Percentiles rank a stretch among this genome's conserved stretches.
Conservation (phyloP, 78 protist genomes). For the Dictyostelium discoideum region DNA sequence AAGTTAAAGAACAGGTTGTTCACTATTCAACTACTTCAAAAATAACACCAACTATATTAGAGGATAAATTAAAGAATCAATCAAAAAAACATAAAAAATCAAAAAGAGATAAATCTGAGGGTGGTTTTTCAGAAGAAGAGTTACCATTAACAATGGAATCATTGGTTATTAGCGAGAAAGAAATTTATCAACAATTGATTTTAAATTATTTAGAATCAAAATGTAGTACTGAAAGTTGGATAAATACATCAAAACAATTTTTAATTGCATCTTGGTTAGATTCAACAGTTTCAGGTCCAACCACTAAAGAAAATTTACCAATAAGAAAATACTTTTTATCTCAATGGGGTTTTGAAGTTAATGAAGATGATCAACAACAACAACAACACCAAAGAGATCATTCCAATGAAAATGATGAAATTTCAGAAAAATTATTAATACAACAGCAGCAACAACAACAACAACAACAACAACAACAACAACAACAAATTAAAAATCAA, state of each 20-base stretch:
- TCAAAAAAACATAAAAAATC: conserved; percentile 1
- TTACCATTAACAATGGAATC: neutral
- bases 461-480: neutral
- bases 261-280: conserved; percentile 44
- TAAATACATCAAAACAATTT: conserved; percentile 39
- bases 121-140: neutral
- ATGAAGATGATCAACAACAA: neutral
- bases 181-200: conserved; percentile 41
- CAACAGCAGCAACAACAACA: neutral
- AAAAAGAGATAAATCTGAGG: neutral
- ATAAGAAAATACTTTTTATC: conserved; percentile 33
- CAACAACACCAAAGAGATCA: neutral
- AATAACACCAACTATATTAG: neutral
- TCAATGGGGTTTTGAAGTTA: neutral
- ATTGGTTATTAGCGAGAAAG: neutral
- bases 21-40: neutral
- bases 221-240: conserved; percentile 10
- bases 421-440: neutral
- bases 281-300: neutral
- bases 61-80: neutral
- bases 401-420: neutral
- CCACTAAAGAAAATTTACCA: neutral
- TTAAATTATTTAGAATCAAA: conserved; percentile 31
- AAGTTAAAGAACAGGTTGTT: conserved; percentile 16
- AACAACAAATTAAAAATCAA: neutral